A percentile compares a stretch with the other conserved stretches of the same genome.
Conservation (phyloP, 768 basidiomycete genomes). For the Leccinum variicolor region DNA sequence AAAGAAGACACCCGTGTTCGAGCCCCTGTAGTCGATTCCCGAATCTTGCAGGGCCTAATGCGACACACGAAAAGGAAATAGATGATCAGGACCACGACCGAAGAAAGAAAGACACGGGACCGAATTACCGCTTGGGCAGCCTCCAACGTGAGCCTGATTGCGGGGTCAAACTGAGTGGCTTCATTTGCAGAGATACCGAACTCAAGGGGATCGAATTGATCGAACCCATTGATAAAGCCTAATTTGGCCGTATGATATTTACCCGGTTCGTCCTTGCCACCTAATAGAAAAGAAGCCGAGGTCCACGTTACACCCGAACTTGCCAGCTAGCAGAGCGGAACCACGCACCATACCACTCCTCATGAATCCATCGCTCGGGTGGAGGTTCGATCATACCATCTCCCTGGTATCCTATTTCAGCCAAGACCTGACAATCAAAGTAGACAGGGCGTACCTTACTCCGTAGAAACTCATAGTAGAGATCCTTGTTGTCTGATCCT, state of each 20-base stretch:
- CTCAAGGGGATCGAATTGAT: constrained; percentile 33
- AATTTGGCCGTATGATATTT: constrained; percentile 28
- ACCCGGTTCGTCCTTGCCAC: constrained; percentile 30
- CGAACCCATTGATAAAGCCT: constrained; percentile 31
- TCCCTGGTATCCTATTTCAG: constrained; percentile 14
- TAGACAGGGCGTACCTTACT: constrained; percentile 19
- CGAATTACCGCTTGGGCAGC: constrained; percentile 26
- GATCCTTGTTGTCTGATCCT: constrained; percentile 29
- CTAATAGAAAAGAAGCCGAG: constrained; percentile 5
- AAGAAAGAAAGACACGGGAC: background rate
- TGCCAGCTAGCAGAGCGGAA: background rate
- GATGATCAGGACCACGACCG: background rate
- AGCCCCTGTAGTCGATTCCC: constrained; percentile 43
- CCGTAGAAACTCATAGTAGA: constrained; percentile 30
- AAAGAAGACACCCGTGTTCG: constrained; percentile 41
- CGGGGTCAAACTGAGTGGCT: constrained; percentile 29
- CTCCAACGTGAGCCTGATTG: constrained; percentile 30
- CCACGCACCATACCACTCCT: constrained; percentile 31
- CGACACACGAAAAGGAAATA: background rate
- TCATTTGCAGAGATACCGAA: constrained; percentile 34
- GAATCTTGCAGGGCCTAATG: constrained; percentile 40
- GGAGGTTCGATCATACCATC: constrained; percentile 30
- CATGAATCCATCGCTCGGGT: constrained; percentile 27
- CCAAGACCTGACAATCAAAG: background rate
- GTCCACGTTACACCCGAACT: background rate